Evolutionary conservation across 148 eudicot species (phyloP).

Genomic region (Arbutus unedo): DNA sequence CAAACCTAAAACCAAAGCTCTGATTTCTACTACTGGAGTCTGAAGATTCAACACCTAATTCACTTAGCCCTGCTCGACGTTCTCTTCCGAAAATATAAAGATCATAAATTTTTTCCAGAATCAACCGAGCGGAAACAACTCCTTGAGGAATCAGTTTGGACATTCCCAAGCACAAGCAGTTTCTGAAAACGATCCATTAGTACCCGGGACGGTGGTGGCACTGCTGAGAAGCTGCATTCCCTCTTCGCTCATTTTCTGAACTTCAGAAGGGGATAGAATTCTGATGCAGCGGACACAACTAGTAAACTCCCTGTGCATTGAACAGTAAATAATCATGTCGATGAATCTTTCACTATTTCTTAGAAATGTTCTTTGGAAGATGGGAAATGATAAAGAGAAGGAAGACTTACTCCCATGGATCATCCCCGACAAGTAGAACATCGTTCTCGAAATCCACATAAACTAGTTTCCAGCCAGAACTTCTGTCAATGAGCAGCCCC

Average conservation of each 20-base stretch:
- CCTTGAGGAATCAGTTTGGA: conserved; percentile 3
- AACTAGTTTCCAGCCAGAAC: conserved; percentile 70
- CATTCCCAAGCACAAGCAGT: conserved; percentile 19
- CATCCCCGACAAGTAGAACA: conserved; percentile 92
- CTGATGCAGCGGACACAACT: conserved; percentile 86
- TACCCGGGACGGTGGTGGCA: conserved; percentile 36
- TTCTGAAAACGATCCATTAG: conserved; percentile 16
- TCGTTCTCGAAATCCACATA: conserved; percentile 94
- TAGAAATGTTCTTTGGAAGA: not conserved
- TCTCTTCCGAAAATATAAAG: not conserved
- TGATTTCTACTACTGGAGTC: not conserved
- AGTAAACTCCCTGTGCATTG: conserved; percentile 74
- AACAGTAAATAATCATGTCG: not conserved
- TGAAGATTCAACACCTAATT: conserved; percentile 10
- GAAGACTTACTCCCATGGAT: conserved; percentile 95
- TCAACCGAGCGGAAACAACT: not conserved
- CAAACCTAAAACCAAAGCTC: conserved; percentile 18
- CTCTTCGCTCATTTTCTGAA: conserved; percentile 92
- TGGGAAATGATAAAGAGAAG: not conserved
- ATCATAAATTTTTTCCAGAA: not conserved
- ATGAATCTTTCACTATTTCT: not conserved
- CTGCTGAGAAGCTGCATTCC: conserved; percentile 85
- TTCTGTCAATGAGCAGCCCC: conserved; percentile 43
- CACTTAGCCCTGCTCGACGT: conserved; percentile 12
- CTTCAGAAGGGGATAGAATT: conserved; percentile 81